Conservation (phyloP, 805 yeast genomes). For the Maudiozyma turicensis region DNA sequence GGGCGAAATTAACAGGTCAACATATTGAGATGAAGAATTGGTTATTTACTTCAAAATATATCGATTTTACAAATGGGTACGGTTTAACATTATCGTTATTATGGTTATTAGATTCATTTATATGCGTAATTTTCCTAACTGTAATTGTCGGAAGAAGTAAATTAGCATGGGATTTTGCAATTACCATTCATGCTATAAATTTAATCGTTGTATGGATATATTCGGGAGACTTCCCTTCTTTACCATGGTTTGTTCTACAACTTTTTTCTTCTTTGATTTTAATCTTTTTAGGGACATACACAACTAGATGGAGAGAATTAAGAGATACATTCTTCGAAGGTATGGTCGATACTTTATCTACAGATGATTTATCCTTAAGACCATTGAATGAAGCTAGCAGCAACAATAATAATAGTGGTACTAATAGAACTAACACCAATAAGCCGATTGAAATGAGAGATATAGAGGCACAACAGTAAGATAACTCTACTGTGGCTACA, state of each 20-base stretch:
- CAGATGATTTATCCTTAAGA: background rate
- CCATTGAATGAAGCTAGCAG: background rate
- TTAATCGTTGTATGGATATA: constrained; percentile 58
- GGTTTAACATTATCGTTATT: constrained; percentile 66
- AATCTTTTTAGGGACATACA: constrained; percentile 78
- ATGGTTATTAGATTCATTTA: constrained; percentile 77
- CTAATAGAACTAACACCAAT: background rate
- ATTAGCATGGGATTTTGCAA: constrained; percentile 91
- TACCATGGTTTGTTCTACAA: constrained; percentile 84
- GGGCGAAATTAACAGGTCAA: constrained; percentile 63
- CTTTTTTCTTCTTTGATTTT: constrained; percentile 54
- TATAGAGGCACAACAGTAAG: constrained; percentile 5
- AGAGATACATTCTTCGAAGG: constrained; percentile 86
- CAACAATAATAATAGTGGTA: background rate
- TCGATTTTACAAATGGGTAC: constrained; percentile 64
- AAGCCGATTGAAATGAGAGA: constrained; percentile 10
- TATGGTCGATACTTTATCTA: constrained; percentile 38
- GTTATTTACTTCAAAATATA: constrained; percentile 72
- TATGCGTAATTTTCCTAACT: constrained; percentile 78
- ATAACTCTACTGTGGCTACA: background rate
- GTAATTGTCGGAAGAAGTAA: constrained; percentile 86
- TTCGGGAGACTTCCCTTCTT: constrained; percentile 59
- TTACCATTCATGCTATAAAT: constrained; percentile 83
- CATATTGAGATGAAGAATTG: constrained; percentile 50
- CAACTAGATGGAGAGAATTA: constrained; percentile 85